Conservation (phyloP, 2,329 filamentous ascomycete genomes). For the Hypoxylon sp. region DNA sequence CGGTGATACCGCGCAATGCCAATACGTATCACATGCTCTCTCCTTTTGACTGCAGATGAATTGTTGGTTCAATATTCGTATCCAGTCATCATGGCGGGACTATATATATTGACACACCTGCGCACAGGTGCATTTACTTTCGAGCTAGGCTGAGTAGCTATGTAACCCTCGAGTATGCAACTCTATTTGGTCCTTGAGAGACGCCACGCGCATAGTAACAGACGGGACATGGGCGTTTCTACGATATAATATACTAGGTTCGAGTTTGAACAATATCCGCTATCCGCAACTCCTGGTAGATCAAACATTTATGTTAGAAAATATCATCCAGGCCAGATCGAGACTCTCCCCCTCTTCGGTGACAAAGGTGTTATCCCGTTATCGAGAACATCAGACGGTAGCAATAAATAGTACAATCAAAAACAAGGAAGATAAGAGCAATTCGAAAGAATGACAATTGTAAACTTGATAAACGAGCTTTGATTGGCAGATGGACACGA, state of each 20-base stretch:
- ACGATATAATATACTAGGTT: background rate
- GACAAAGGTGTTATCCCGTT: background rate
- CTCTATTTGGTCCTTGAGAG: conserved; percentile 23
- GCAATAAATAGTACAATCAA: background rate
- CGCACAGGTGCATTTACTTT: conserved; percentile 22
- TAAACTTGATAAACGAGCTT: conserved; percentile 2
- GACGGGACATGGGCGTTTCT: conserved; percentile 18
- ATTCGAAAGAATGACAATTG: background rate
- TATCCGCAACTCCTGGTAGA: conserved; percentile 1
- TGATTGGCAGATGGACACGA: conserved; percentile 17
- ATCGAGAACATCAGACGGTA: background rate
- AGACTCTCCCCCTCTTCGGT: background rate
- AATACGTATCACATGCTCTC: conserved; percentile 27
- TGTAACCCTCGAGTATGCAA: conserved; percentile 23
- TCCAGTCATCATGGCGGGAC: conserved; percentile 28
- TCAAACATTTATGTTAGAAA: background rate
- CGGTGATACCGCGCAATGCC: conserved; percentile 21
- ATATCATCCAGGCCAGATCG: background rate
- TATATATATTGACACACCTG: conserved; percentile 32
- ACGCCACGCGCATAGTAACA: conserved; percentile 19
- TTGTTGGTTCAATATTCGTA: conserved; percentile 35
- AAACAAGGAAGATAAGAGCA: background rate
- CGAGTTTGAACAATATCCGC: background rate
- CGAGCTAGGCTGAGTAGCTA: conserved; percentile 24
- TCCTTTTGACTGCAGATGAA: conserved; percentile 41